Evolutionary conservation across 176 grass and related monocot genomes (phyloP).

Genomic region (Carex cristatella): DNA sequence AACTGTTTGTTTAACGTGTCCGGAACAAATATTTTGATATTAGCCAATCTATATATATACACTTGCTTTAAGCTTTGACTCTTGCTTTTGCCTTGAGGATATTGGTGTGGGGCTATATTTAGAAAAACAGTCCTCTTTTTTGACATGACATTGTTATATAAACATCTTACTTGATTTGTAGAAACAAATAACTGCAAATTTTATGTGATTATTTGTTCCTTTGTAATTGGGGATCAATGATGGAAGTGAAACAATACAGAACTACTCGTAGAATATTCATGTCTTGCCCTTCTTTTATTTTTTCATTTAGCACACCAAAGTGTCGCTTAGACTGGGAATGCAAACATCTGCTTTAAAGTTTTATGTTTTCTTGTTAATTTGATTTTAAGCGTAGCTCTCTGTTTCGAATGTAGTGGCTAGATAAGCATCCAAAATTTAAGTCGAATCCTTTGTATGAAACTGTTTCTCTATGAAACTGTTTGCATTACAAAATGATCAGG

Average conservation of each 20-base stretch:
- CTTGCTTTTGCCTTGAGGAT: no score
- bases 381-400: not conserved
- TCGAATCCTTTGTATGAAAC: conserved; percentile 59
- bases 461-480: conserved; percentile 4
- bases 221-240: no score
- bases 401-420: conserved; percentile 34
- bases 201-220: not conserved
- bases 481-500: not conserved
- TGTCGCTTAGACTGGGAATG: not conserved
- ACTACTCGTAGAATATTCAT: not conserved
- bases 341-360: not conserved
- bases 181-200: not conserved
- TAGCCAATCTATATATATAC: no score
- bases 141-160: no score
- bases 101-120: no score
- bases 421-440: conserved; percentile 50
- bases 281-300: not conserved
- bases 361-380: not conserved
- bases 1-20: no score
- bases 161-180: not conserved
- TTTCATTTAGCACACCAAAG: not conserved
- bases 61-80: no score
- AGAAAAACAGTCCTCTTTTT: not conserved
- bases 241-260: not conserved
- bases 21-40: no score